Conservation (phyloP, 495 filamentous ascomycete species). For the Cenococcum geophilum region DNA sequence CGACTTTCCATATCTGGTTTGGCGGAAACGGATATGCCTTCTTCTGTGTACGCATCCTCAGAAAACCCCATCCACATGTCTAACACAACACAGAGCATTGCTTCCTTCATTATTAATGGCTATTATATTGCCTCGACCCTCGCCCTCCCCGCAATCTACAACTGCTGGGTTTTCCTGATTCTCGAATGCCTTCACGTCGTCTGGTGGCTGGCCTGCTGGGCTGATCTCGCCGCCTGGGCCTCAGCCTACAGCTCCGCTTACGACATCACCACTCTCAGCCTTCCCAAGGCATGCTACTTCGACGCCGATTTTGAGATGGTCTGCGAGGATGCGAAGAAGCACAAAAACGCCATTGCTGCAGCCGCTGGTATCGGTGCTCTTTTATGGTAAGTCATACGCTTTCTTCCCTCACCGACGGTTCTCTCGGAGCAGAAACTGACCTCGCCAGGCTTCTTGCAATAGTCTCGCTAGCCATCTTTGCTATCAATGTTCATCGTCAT, state of each 20-base stretch:
- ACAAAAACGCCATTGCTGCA: conserved; percentile 6
- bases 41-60: conserved; percentile 5
- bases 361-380: conserved; percentile 13
- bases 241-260: conserved; percentile 3
- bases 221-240: conserved; percentile 12
- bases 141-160: conserved; percentile 5
- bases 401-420: neutral
- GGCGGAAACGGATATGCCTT: conserved; percentile 11
- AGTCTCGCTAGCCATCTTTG: conserved; percentile 8
- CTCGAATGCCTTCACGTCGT: conserved; percentile 11
- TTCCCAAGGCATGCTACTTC: neutral
- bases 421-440: neutral
- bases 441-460: neutral
- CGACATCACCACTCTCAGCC: too few species aligned
- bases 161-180: conserved; percentile 12
- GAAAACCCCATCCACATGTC: neutral
- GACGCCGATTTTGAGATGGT: neutral
- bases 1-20: conserved; percentile 9
- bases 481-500: conserved; percentile 11
- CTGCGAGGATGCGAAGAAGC: conserved; percentile 3
- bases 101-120: conserved; percentile 1
- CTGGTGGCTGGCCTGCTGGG: conserved; percentile 17
- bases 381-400: neutral
- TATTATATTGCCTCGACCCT: conserved; percentile 9
- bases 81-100: conserved; percentile 5